Evolutionary conservation across 176 grass and related monocot species (phyloP), one percentile per base, ranked within the genome.

Genomic region (Musa schizocarpa): DNA sequence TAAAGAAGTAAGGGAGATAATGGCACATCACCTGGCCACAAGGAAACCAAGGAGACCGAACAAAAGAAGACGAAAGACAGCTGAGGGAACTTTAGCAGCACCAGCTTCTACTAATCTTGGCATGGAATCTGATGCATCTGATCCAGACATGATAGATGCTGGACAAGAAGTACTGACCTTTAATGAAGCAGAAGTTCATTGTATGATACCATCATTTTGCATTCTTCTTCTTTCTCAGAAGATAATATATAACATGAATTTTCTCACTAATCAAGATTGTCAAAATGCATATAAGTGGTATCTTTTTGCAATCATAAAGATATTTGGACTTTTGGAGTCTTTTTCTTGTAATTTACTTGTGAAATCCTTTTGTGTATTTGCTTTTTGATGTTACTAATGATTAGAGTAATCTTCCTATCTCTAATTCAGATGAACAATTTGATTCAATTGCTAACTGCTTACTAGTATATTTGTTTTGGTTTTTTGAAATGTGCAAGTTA

Each of bases 1-100:
- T n/a, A 80, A 80, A 70, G 78, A 80, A 64, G 78, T 80, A 25
- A 80, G 69, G 51, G 78, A 73, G 43, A 73, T 52, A 4, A 80
- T 80, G 62, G 71, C 57, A 16, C 71, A 80, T 43, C 78, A 80
- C 50, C 69, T 80, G 13, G 56, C 78, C 54, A 54, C 43, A 49
- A 53, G 34, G 62, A 73, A 80, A 50, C 78, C 69, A 12, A 80
- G 78, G 58, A 80, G n/a, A 20, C 56, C 68, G 53, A 73, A 72
- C 16, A 71, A 64, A 64, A 80, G 59, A 50, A 80, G 61, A 48
- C 56, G 56, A 73, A 64, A 49, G 54, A 53, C 57, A 43, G 50
- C 56, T 19, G 78, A 63, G 55, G 78, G 78, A 52, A 13, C 78
- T 26, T 59, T 26, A 43, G 56, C 12, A 24, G 55, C 22, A 1